phyloP scores from a whole-genome alignment of 176 grass and related monocot species.

The Triticum timopheevii region DNA sequence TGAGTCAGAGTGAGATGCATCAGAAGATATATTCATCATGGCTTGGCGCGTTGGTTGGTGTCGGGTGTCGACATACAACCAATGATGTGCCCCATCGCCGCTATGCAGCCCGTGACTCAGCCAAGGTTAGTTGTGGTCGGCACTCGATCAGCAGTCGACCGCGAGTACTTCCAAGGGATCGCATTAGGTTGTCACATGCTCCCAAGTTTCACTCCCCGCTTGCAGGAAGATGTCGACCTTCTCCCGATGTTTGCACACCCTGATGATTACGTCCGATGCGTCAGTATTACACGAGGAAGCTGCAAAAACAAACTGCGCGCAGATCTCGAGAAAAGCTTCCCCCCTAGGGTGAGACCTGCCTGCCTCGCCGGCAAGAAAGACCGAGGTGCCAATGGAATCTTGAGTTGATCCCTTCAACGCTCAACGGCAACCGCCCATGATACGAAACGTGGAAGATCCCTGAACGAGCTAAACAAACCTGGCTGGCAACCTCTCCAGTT shows the following conservation, averaged over 20 bases:
- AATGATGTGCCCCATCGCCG: too few species aligned
- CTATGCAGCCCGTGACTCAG: too few species aligned
- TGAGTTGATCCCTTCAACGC: background rate
- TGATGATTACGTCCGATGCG: background rate
- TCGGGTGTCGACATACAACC: too few species aligned
- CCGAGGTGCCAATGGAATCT: background rate
- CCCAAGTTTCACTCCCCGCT: background rate
- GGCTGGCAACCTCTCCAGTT: background rate
- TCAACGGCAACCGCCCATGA: too few species aligned
- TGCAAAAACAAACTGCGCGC: background rate
- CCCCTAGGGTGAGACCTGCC: conserved; percentile 26
- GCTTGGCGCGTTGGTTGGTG: too few species aligned
- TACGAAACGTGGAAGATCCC: too few species aligned
- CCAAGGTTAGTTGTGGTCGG: background rate
- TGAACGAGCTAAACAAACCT: too few species aligned
- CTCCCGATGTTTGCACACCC: background rate
- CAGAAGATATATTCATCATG: too few species aligned
- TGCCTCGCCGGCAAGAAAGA: background rate
- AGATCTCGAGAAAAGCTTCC: conserved; percentile 27
- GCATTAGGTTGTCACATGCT: too few species aligned
- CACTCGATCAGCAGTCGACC: background rate
- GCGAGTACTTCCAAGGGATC: background rate
- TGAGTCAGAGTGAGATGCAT: too few species aligned
- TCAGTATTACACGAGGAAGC: background rate
- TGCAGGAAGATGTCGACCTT: background rate